phyloP scores from a whole-genome alignment of 768 basidiomycete genomes.

The Mycena indigotica region DNA sequence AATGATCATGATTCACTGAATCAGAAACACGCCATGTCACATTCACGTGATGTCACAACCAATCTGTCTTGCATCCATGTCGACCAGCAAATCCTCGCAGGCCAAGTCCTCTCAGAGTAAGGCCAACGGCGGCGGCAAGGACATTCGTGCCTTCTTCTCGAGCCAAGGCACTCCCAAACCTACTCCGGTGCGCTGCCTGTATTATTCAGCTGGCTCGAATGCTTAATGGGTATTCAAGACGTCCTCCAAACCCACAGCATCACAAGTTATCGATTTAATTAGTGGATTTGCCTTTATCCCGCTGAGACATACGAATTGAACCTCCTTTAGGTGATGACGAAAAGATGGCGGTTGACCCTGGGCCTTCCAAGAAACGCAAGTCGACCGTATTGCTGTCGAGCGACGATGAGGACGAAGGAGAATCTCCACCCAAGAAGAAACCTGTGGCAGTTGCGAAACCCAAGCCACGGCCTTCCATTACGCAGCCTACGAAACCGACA shows the following conservation, averaged over 20 bases:
- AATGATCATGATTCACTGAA: not conserved
- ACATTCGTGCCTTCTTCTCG: slow-evolving; percentile 45
- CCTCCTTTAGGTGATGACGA: slow-evolving; percentile 26
- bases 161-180: slow-evolving; percentile 11
- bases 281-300: slow-evolving; percentile 23
- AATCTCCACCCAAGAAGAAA: slow-evolving; percentile 30
- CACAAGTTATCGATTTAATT: slow-evolving; percentile 29
- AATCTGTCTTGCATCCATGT: slow-evolving; percentile 25
- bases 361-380: slow-evolving; percentile 33
- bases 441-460: slow-evolving; percentile 9
- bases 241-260: slow-evolving; percentile 9
- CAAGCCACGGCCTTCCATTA: not conserved
- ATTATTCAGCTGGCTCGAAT: not conserved
- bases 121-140: slow-evolving; percentile 34
- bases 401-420: slow-evolving; percentile 45
- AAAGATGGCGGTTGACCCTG: slow-evolving; percentile 22
- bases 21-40: not conserved
- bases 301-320: not conserved
- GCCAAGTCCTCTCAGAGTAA: too few species aligned
- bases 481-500: not conserved
- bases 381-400: slow-evolving; percentile 33
- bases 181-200: slow-evolving; percentile 5
- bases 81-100: slow-evolving; percentile 15
- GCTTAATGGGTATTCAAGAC: not conserved
- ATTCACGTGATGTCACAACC: slow-evolving; percentile 1